Evolutionary conservation across 768 basidiomycete species (phyloP).

Genomic region (Boletellus sp.): DNA sequence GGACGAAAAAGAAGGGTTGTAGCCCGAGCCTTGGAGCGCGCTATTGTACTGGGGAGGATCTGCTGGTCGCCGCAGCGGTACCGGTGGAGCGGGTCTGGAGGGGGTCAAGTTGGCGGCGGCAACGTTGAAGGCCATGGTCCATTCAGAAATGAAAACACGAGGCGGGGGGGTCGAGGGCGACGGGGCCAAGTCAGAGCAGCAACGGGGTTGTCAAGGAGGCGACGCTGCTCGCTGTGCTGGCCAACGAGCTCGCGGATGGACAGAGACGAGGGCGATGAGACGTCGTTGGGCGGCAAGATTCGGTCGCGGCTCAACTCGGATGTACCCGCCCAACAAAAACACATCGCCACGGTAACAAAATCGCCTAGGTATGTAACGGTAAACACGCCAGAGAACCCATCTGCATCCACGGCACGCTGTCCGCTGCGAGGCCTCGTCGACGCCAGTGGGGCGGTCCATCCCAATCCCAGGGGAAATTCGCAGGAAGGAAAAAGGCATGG

Average conservation of each 20-base stretch:
- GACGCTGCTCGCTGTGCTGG: slow-evolving; percentile 2
- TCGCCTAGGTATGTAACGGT: background rate
- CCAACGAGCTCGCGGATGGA: slow-evolving; percentile 4
- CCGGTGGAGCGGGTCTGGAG: slow-evolving; percentile 73
- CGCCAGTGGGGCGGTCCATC: too few species aligned
- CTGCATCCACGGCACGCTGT: background rate
- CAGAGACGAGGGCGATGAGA: background rate
- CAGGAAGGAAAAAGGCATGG: too few species aligned
- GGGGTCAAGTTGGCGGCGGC: slow-evolving; percentile 64
- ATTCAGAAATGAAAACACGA: slow-evolving; percentile 17
- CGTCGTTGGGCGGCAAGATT: background rate
- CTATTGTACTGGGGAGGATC: slow-evolving; percentile 39
- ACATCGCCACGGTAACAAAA: slow-evolving; percentile 31
- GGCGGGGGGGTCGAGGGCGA: background rate
- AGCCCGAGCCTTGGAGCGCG: slow-evolving; percentile 51
- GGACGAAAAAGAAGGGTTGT: slow-evolving; percentile 55
- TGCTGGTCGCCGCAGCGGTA: slow-evolving; percentile 49
- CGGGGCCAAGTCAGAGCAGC: background rate
- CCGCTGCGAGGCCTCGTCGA: background rate
- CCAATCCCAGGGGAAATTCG: too few species aligned
- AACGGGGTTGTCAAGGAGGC: background rate
- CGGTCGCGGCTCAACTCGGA: slow-evolving; percentile 21
- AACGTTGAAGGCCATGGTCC: slow-evolving; percentile 47
- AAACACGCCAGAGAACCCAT: too few species aligned
- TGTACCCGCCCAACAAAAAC: slow-evolving; percentile 24